Evolutionary conservation across 1,284 basidiomycete species (phyloP).

Genomic region (Garcileccinum viscosum): DNA sequence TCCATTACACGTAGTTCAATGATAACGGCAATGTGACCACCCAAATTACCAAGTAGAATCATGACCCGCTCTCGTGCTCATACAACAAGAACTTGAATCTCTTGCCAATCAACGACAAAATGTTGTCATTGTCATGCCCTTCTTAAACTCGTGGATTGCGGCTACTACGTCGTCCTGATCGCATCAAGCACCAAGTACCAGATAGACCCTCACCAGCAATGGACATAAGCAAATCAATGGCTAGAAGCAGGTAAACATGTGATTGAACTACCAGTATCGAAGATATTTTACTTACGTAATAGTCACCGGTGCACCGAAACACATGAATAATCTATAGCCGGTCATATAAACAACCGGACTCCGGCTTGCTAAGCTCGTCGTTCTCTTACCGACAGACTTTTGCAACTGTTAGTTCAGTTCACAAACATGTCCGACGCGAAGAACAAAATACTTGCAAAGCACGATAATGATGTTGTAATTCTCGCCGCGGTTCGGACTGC

Average conservation of each 20-base stretch:
- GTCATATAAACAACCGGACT: conserved; percentile 24
- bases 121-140: not conserved
- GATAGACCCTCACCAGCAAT: too few relatives aligned
- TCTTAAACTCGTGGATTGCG: not conserved
- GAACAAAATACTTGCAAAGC: conserved; percentile 58
- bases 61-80: not conserved
- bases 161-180: not conserved
- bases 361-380: not conserved
- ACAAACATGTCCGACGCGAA: conserved; percentile 41
- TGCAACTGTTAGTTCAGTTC: not conserved
- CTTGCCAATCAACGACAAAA: too few relatives aligned
- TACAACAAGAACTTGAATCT: not conserved
- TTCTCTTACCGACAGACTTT: not conserved
- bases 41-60: not conserved
- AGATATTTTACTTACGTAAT: not conserved
- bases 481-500: conserved; percentile 88
- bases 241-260: conserved; percentile 8
- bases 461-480: conserved; percentile 89
- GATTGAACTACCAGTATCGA: not conserved
- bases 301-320: conserved; percentile 27
- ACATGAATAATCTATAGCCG: conserved; percentile 30
- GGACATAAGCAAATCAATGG: conserved; percentile 8
- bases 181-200: not conserved
- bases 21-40: not conserved
- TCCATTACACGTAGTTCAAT: not conserved